Evolutionary conservation across 371 early-diverging fungal genomes (phyloP).

Genomic region (Mucor lusitanicus): DNA sequence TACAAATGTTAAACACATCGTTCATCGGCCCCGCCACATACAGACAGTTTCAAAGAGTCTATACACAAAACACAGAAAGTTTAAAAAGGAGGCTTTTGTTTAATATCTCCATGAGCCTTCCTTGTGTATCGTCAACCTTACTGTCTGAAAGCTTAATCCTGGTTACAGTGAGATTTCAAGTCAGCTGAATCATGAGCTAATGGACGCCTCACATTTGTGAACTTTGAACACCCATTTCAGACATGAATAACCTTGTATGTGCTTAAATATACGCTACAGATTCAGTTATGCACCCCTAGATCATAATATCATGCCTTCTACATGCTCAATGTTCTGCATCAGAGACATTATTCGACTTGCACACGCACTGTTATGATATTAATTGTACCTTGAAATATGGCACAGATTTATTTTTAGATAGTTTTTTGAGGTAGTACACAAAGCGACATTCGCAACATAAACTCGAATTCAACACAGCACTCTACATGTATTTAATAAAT

Average conservation of each 20-base stretch:
- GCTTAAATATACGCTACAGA: too few species aligned
- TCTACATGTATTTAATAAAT: too few species aligned
- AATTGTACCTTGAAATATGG: not conserved
- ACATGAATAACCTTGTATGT: not conserved
- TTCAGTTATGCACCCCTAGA: too few species aligned
- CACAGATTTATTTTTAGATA: not conserved
- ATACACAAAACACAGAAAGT: not conserved
- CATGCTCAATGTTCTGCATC: not conserved
- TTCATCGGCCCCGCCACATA: not conserved
- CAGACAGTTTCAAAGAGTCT: not conserved
- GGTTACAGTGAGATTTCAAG: not conserved
- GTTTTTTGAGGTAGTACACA: not conserved
- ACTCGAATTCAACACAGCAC: too few species aligned
- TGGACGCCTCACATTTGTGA: not conserved
- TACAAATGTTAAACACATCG: not conserved
- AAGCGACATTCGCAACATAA: too few species aligned
- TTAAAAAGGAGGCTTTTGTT: conserved; percentile 1
- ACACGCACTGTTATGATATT: not conserved
- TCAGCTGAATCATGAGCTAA: not conserved
- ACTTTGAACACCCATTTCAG: not conserved
- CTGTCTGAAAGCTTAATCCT: not conserved
- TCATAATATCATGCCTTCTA: not conserved
- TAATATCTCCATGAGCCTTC: not conserved
- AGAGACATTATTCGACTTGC: not conserved
- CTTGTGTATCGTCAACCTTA: not conserved